These are phyloP conservation scores for Cutaneotrichosporon sp. DNA, from an alignment of 1,284 basidiomycete genomes.

Conservation along the genomic window DNA sequence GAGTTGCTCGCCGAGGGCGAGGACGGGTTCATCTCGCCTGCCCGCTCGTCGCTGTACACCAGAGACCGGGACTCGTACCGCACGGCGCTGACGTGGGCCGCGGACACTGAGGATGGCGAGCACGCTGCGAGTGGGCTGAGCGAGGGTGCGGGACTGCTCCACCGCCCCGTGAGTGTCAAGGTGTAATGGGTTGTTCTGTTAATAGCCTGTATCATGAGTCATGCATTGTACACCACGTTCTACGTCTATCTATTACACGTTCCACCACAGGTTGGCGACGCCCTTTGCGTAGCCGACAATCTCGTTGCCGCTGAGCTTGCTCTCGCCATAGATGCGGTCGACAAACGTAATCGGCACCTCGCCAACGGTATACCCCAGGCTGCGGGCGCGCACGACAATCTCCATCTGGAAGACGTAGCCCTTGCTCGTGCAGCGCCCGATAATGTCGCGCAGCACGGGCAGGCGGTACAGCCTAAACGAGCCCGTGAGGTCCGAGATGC, in stretches of 20 bases:
- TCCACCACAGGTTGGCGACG: slow-evolving; percentile 74
- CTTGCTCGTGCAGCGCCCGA: slow-evolving; percentile 76
- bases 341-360: slow-evolving; percentile 93
- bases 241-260: slow-evolving; percentile 54
- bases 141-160: slow-evolving; percentile 10
- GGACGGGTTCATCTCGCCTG: neutral
- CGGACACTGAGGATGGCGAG: slow-evolving; percentile 12
- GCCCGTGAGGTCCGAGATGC: slow-evolving; percentile 83
- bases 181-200: slow-evolving; percentile 8
- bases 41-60: slow-evolving; percentile 17
- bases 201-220: neutral
- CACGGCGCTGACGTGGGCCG: slow-evolving; percentile 16
- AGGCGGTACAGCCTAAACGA: slow-evolving; percentile 81
- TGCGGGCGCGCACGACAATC: slow-evolving; percentile 86
- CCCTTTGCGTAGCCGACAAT: slow-evolving; percentile 86
- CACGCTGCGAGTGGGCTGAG: neutral
- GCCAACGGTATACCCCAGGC: slow-evolving; percentile 77
- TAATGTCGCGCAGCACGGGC: slow-evolving; percentile 75
- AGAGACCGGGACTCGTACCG: slow-evolving; percentile 21
- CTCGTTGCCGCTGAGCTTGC: slow-evolving; percentile 84
- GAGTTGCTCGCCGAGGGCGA: slow-evolving; percentile 6
- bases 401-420: slow-evolving; percentile 98
- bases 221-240: slow-evolving; percentile 24
- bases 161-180: slow-evolving; percentile 18
- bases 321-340: slow-evolving; percentile 88